Evolutionary conservation across 202 grass and related monocot species (phyloP).

Genomic region (Bolboschoenoplectus hybrid): DNA sequence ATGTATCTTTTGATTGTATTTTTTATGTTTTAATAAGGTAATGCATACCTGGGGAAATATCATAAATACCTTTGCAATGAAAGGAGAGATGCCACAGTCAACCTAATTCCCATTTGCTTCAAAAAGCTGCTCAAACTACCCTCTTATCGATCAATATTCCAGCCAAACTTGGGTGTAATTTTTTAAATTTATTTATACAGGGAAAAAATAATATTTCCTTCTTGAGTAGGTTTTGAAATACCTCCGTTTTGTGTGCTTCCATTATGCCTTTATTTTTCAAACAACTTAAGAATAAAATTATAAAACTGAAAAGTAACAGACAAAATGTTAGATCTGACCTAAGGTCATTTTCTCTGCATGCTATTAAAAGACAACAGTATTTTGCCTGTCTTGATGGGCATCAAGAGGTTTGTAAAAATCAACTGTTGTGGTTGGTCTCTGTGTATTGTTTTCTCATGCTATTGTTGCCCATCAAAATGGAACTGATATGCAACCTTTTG

Average conservation of each 20-base stretch:
- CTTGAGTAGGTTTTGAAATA: background rate
- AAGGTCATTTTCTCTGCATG: slow-evolving; percentile 2
- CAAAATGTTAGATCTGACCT: slow-evolving; percentile 15
- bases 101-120: background rate
- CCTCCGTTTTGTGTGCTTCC: background rate
- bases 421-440: background rate
- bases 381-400: background rate
- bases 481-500: background rate
- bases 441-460: background rate
- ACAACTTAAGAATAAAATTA: background rate
- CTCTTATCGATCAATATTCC: background rate
- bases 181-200: background rate
- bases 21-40: background rate
- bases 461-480: background rate
- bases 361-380: background rate
- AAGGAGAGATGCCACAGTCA: background rate
- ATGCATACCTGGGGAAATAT: background rate
- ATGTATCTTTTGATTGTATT: slow-evolving; percentile 1
- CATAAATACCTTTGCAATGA: background rate
- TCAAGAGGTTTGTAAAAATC: background rate
- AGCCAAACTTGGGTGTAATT: background rate
- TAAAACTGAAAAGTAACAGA: background rate
- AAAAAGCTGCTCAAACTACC: background rate
- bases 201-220: background rate
- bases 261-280: background rate